These are phyloP conservation scores for Crucihimalaya himalaica DNA, from an alignment of 345 rosid species.

Conservation along the genomic window DNA sequence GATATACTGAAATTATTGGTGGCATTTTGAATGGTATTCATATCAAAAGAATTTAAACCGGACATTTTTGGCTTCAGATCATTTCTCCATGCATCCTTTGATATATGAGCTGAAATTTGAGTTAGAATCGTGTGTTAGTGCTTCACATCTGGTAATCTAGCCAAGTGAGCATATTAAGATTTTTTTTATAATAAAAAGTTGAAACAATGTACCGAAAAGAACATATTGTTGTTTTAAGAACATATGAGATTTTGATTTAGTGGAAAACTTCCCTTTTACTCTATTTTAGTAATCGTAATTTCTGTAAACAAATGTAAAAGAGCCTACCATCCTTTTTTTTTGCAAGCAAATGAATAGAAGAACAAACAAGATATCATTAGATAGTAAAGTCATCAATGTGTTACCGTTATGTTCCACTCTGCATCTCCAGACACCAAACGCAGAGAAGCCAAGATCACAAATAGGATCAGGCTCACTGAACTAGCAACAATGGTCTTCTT, in stretches of 20 bases:
- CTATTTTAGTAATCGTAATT: not conserved
- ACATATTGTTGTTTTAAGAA: not conserved
- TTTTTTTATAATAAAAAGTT: too few species aligned
- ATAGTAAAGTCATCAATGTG: not conserved
- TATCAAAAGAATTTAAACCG: slow-evolving; percentile 10
- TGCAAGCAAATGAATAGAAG: not conserved
- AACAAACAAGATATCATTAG: not conserved
- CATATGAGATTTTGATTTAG: not conserved
- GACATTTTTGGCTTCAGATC: not conserved
- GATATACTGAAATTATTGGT: slow-evolving; percentile 12
- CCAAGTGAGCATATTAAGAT: not conserved
- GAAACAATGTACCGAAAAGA: too few species aligned
- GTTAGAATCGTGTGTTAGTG: not conserved
- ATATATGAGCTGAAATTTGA: not conserved
- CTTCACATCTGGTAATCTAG: not conserved
- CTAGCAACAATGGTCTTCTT: slow-evolving; percentile 1
- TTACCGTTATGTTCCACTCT: slow-evolving; percentile 10
- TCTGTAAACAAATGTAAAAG: not conserved
- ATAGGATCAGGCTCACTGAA: not conserved
- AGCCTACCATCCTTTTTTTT: not conserved
- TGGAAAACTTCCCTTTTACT: not conserved
- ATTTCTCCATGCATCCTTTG: slow-evolving; percentile 6
- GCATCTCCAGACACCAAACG: not conserved
- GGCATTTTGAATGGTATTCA: not conserved
- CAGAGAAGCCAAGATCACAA: not conserved